Base-by-base conservation (phyloP, 805 yeast genomes). In the Metschnikowia reukaufii region DNA sequence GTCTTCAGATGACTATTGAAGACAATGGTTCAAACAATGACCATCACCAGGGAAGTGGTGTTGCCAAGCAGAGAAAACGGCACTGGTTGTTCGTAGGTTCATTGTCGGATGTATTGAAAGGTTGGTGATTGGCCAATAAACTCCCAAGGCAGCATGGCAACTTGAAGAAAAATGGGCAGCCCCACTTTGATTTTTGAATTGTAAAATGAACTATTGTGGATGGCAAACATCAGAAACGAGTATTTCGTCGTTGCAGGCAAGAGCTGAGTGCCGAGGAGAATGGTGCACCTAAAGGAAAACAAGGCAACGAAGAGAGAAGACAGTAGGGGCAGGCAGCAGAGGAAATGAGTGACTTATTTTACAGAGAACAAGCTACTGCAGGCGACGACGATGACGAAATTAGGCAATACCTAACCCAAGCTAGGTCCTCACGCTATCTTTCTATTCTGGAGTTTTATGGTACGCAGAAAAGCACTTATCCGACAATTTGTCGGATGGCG, bases 401-500 rank as follows among this genome's bases (percentile, higher is more conserved):
- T 6, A 3, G 15, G n/a, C 17, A 36, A 36, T 5, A 36, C 4
- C 27, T 23, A 19, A 29, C 27, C 6, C 6, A 18, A 5, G 6
- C 12, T 34, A 18, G 20, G 17, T 10, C 21, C 18, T 16, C 41
- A 6, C 15, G 23, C 41, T 20, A 12, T 36, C 9, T 36, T 3
- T 36, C 39, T 16, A 17, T 34, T 6, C 7, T 13, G 17, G 6
- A 19, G 13, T 36, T 17, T 13, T 5, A 25, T 17, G 19, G 20
- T 16, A 10, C 27, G 15, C 6, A 38, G n/a, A n/a, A 21, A 27
- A n/a, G 12, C 41, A 15, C 33, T 6, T 18, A 25, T 15, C 33
- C 33, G 3, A 27, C 33, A 2, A 38, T 38, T 10, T 27, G 15
- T n/a, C 41, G 32, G 33, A 38, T 38, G 41, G 41, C 33, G 23